Percentiles rank a stretch among this genome's conserved stretches.
Evolutionary conservation across 1,284 basidiomycete species (phyloP).

Genomic region (Sanghuangporus sanghuang): DNA sequence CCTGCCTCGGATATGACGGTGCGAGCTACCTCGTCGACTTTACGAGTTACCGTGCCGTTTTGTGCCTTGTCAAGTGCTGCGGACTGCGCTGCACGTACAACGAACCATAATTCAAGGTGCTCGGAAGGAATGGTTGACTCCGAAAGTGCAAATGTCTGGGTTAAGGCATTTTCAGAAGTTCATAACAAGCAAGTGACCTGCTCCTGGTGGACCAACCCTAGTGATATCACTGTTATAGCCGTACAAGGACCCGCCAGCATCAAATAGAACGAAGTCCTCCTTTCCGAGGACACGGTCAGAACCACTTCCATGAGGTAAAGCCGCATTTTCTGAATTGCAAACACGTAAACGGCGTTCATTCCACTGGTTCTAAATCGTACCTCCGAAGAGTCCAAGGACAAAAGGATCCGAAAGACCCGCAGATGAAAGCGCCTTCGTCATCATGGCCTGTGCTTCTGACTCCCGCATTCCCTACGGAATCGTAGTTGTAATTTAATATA

Average conservation of each 20-base stretch:
- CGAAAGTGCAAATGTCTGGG: constrained; percentile 65
- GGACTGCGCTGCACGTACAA: constrained; percentile 61
- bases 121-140: constrained; percentile 47
- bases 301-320: constrained; percentile 78
- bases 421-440: constrained; percentile 52
- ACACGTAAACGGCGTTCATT: not conserved
- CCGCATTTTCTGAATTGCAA: constrained; percentile 64
- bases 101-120: constrained; percentile 62
- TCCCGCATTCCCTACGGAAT: constrained; percentile 52
- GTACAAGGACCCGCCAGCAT: constrained; percentile 65
- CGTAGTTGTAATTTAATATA: not conserved
- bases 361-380: constrained; percentile 29
- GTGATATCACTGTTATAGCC: constrained; percentile 79
- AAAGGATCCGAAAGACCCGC: constrained; percentile 56
- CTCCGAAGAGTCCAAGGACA: constrained; percentile 73
- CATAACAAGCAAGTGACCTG: not conserved
- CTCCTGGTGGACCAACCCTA: constrained; percentile 40
- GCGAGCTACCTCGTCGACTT: constrained; percentile 69
- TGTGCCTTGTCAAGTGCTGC: constrained; percentile 46
- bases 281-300: constrained; percentile 54
- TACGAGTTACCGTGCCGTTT: constrained; percentile 44
- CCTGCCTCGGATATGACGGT: constrained; percentile 40
- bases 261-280: constrained; percentile 73
- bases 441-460: constrained; percentile 33
- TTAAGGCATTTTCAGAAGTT: not conserved